phyloP scores from a whole-genome alignment of 176 grass and related monocot species.

The Oryza australiensis region DNA sequence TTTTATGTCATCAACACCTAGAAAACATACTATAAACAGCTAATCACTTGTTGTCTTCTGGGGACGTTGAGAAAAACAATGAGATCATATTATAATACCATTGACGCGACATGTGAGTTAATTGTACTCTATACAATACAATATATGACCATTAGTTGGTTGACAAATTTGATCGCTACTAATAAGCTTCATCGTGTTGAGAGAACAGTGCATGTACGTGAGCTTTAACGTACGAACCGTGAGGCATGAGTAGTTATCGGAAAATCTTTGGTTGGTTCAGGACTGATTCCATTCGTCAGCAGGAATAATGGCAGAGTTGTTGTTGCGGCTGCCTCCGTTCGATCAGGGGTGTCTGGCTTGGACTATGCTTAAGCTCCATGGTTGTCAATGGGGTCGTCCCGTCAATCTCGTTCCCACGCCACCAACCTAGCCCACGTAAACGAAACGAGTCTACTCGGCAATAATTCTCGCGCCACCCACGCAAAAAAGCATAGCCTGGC shows the following conservation, averaged over 20 bases:
- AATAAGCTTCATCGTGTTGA: too few relatives aligned
- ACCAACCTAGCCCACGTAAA: not conserved
- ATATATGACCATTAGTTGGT: too few relatives aligned
- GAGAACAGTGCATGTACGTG: not conserved
- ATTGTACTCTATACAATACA: too few relatives aligned
- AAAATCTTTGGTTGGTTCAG: not conserved
- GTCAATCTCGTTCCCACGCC: conserved; percentile 19
- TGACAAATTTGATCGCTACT: too few relatives aligned
- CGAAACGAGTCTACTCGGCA: conserved; percentile 17
- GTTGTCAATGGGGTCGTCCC: not conserved
- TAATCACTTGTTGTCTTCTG: not conserved
- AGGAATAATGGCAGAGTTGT: not conserved
- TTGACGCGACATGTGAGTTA: not conserved
- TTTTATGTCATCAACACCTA: not conserved
- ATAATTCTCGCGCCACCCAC: conserved; percentile 41
- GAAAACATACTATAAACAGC: not conserved
- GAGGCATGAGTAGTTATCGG: not conserved
- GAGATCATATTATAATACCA: not conserved
- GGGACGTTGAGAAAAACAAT: not conserved
- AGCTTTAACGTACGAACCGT: not conserved
- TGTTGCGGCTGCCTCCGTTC: not conserved
- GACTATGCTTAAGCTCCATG: not conserved
- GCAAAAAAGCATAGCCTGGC: conserved; percentile 2
- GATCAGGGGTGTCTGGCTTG: not conserved
- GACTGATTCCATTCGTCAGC: not conserved